Base-by-base conservation (phyloP, 192 early-diverging fungal genomes). In the Entomortierella parvispora region DNA sequence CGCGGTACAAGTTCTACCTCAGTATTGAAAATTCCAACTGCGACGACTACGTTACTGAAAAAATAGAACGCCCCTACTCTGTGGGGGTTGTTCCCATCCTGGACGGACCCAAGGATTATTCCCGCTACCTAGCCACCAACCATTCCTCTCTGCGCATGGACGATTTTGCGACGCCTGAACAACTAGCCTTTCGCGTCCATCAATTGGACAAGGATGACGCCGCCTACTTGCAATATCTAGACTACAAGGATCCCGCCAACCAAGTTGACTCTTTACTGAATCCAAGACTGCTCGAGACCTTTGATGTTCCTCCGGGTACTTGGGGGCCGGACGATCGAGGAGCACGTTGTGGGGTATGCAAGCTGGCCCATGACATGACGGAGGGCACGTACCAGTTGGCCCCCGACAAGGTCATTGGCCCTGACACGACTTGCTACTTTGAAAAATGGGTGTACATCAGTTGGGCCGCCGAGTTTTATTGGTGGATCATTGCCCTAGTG, bases 11-110 rank as follows among this genome's bases (percentile, higher is more conserved):
- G 46, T 81, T 80, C 43, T 74, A 80, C 43, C 70, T 80, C 17
- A 55, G 49, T 8, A 37, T 81, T 25, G 79, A 81, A 43, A 71
- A 68, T 48, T 56, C 46, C 45, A 81, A 75, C 33, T 81, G 79
- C 32, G 51, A 69, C 45, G 60, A 75, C 63, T 81, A 81, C 43
- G 70, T 81, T 11, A 53, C 76, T 0, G 76, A 79, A 62, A 79
- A 79, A 28, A 45, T 79, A 6, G 57, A 68, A 9, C 57, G 65
- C 3, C 52, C 57, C 25, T 75, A 68, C 54, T 42, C 50, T 4
- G 47, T 43, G 4, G 70, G 79, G 3, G 55, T 48, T 12, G 65
- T 81, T 6, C 79, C 70, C 14, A 68, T 80, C 14, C 37, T 81
- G 8, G 69, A 67, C 31, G 79, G 79, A 25, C 79, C 79, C 12